Conservation (phyloP, 352 stramenopile species). For the Thalassiosira mediterranea region DNA sequence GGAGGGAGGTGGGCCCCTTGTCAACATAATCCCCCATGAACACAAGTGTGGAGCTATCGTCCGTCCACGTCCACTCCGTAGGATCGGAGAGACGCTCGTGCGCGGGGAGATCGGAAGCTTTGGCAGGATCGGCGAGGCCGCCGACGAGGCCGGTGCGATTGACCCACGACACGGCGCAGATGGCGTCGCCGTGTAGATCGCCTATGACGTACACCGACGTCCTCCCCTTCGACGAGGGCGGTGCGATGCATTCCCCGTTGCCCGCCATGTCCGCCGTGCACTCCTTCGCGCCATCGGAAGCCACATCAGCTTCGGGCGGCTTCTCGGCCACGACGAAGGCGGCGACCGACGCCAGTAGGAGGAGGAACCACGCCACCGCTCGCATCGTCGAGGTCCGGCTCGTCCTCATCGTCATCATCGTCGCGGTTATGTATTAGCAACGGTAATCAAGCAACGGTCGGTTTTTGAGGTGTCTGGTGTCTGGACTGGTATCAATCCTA, state of each 20-base stretch:
- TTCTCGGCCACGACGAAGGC: too few relatives aligned
- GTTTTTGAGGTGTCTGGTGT: too few relatives aligned
- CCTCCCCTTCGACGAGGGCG: background rate
- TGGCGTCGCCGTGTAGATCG: constrained; percentile 67
- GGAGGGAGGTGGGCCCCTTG: constrained; percentile 58
- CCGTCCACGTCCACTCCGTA: constrained; percentile 47
- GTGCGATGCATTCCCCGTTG: constrained; percentile 5
- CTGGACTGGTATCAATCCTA: too few relatives aligned
- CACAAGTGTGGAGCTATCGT: constrained; percentile 37
- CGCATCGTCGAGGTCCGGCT: constrained; percentile 7
- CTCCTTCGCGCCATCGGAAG: background rate
- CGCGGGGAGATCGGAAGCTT: background rate
- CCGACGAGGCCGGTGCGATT: constrained; percentile 55
- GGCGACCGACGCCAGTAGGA: too few relatives aligned
- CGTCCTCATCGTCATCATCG: background rate
- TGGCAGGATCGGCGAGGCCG: constrained; percentile 8
- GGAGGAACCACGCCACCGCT: too few relatives aligned
- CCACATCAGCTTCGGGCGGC: background rate
- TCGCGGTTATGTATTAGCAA: constrained; percentile 5
- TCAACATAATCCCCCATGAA: constrained; percentile 78
- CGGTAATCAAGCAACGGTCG: too few relatives aligned
- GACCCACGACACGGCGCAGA: constrained; percentile 61
- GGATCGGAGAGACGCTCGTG: constrained; percentile 38
- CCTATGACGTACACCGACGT: constrained; percentile 66
- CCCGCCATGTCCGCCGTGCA: background rate